Percentiles rank a stretch among this genome's conserved stretches.
Evolutionary conservation across 1,284 basidiomycete genomes (phyloP).

Genomic region (Boletus sp.): DNA sequence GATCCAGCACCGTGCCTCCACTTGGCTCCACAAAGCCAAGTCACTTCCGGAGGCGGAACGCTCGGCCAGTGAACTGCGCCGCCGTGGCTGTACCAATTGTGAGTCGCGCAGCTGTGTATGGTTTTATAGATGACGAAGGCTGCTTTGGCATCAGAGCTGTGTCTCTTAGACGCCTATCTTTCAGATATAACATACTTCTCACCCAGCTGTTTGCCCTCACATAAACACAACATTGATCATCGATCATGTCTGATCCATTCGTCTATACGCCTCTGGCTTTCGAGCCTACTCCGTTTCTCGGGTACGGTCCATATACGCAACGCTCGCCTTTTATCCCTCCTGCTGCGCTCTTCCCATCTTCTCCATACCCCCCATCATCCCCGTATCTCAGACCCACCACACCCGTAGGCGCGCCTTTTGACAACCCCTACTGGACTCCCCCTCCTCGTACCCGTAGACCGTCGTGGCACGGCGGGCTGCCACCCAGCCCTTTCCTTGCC

Average conservation of each 20-base stretch:
- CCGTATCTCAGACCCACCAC: constrained; percentile 33
- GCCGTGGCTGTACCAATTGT: constrained; percentile 31
- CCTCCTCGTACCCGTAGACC: constrained; percentile 41
- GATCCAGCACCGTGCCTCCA: not conserved
- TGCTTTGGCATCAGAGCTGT: constrained; percentile 23
- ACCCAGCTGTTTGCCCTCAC: not conserved
- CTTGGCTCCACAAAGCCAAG: not conserved
- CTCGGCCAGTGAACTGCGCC: constrained; percentile 9
- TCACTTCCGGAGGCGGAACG: not conserved
- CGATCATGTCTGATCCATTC: constrained; percentile 45
- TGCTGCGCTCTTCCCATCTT: constrained; percentile 40
- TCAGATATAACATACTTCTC: constrained; percentile 23
- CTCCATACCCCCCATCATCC: constrained; percentile 30
- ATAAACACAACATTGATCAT: constrained; percentile 2
- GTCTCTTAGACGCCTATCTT: constrained; percentile 10
- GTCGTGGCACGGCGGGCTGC: constrained; percentile 44
- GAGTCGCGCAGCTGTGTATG: constrained; percentile 27
- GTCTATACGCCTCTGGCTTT: constrained; percentile 41
- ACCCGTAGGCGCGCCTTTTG: constrained; percentile 22
- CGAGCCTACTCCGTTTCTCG: constrained; percentile 37
- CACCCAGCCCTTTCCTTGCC: constrained; percentile 30
- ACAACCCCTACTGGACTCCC: constrained; percentile 28
- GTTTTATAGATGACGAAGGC: constrained; percentile 4
- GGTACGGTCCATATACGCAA: constrained; percentile 34
- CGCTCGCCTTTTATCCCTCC: constrained; percentile 49